Percentiles rank a stretch among this genome's conserved stretches.
These are phyloP conservation scores for Sugiyamaella castrensis DNA, from an alignment of 1,139 yeast genomes.

Conservation along the genomic window DNA sequence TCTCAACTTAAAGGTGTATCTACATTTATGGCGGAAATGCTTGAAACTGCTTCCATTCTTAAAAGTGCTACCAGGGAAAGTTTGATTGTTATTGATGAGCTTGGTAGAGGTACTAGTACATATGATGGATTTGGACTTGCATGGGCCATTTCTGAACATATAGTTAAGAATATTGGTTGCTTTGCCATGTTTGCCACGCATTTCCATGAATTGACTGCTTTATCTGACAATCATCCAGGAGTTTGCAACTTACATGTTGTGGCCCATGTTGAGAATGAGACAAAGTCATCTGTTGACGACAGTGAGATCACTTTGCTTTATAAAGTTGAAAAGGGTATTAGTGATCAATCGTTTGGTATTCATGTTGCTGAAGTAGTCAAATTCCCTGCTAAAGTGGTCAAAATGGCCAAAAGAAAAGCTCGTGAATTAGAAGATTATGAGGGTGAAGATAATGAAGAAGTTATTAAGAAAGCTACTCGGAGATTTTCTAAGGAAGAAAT, in stretches of 20 bases:
- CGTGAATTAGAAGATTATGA: slow-evolving; percentile 73
- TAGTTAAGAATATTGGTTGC: slow-evolving; percentile 66
- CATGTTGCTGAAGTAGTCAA: slow-evolving; percentile 96
- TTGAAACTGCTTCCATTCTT: slow-evolving; percentile 89
- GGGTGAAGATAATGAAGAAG: slow-evolving; percentile 40
- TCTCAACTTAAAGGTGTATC: slow-evolving; percentile 95
- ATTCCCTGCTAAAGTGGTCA: slow-evolving; percentile 82
- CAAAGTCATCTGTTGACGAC: slow-evolving; percentile 19
- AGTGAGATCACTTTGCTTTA: slow-evolving; percentile 69
- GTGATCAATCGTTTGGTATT: slow-evolving; percentile 94
- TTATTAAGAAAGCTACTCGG: slow-evolving; percentile 28
- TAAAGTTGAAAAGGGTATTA: slow-evolving; percentile 87
- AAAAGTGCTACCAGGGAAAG: slow-evolving; percentile 83
- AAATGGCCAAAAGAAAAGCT: slow-evolving; percentile 95
- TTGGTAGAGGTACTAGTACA: slow-evolving; percentile 95
- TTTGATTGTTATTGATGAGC: slow-evolving; percentile 85
- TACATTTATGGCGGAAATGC: slow-evolving; percentile 97
- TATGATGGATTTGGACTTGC: slow-evolving; percentile 98
- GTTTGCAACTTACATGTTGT: slow-evolving; percentile 87
- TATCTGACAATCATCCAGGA: slow-evolving; percentile 57
- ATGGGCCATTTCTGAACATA: slow-evolving; percentile 90
- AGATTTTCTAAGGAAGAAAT: slow-evolving; percentile 50
- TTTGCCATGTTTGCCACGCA: slow-evolving; percentile 94
- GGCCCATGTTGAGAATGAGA: slow-evolving; percentile 68
- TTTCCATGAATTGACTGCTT: slow-evolving; percentile 87